These are phyloP conservation scores for Exophiala bonariae DNA, from an alignment of 2,329 filamentous ascomycete genomes.

Conservation along the genomic window DNA sequence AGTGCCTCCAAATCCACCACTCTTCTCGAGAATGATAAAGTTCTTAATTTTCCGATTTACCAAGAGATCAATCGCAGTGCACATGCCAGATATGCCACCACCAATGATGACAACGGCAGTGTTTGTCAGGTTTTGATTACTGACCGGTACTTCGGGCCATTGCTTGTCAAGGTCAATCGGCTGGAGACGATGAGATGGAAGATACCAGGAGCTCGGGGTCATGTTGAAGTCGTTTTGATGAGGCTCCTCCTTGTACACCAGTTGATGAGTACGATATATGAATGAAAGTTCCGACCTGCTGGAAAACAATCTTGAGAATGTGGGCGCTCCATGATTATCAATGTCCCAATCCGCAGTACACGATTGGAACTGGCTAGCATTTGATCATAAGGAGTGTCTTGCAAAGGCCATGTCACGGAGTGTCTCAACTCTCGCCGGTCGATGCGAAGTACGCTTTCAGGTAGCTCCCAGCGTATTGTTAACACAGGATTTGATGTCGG, in stretches of 20 bases:
- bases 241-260: no score
- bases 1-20: slow-evolving; percentile 46
- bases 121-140: slow-evolving; percentile 19
- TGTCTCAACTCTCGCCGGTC: no score
- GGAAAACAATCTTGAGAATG: no score
- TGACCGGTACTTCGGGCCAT: neutral
- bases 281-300: no score
- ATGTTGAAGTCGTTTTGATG: neutral
- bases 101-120: slow-evolving; percentile 58
- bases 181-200: slow-evolving; percentile 6
- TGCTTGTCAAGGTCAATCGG: neutral
- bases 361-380: no score
- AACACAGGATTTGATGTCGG: no score
- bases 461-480: no score
- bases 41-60: slow-evolving; percentile 51
- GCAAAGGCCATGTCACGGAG: no score
- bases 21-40: slow-evolving; percentile 59
- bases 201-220: slow-evolving; percentile 5
- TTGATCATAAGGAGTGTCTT: no score
- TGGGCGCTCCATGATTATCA: no score
- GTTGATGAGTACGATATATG: neutral
- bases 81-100: slow-evolving; percentile 50
- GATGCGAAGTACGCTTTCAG: no score
- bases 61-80: slow-evolving; percentile 51
- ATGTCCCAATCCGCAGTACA: no score